Evolutionary conservation across 805 yeast species (phyloP), one percentile per base, ranked within the genome.

Genomic region (Wickerhamiella sorbophila): DNA sequence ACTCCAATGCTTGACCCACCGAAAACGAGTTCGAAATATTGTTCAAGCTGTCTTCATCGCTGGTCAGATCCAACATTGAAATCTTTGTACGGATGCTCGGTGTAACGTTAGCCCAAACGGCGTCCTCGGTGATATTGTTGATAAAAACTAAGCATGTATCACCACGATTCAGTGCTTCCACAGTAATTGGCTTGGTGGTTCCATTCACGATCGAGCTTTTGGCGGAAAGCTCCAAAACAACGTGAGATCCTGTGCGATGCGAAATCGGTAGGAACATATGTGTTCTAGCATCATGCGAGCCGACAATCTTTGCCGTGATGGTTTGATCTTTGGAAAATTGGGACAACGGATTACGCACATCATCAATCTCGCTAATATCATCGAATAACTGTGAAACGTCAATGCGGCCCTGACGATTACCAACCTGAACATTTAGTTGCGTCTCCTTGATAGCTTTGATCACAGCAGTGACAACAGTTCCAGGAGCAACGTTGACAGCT

Each of bases 331-430:
- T 67, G 41, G 70, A 64, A 64, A 77, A 82, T 32, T 64, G 61
- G 1, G 70, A 55, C 35, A 83, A 65, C 26, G 94, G 93, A 34
- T 69, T 64, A 45, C 64, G 67, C 17, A 59, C 58, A 54, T 83
- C 75, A 41, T 66, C 61, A 37, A 86, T 79, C 22, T 74, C 78
- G 2, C 63, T 59, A 45, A 64, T 59, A 0, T 58, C 50, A 41
- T 73, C 75, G 59, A 72, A 80, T 32, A 80, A 63, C 59, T 85
- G 81, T 15, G 86, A 71, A 15, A 79, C 66, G 52, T 84, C 94
- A 44, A 87, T 62, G 56, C 93, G 73, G 31, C 94, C 96, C 52
- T 74, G 80, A 55, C 80, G 77, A 45, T 79, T 91, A 41, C 91
- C 86, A 36, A 86, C 64, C 39, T 71, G 71, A 16, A 87, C 80